A percentile compares a stretch with the other conserved stretches of the same genome.
Conservation (phyloP, 148 eudicot species). For the Bassia scoparia region DNA sequence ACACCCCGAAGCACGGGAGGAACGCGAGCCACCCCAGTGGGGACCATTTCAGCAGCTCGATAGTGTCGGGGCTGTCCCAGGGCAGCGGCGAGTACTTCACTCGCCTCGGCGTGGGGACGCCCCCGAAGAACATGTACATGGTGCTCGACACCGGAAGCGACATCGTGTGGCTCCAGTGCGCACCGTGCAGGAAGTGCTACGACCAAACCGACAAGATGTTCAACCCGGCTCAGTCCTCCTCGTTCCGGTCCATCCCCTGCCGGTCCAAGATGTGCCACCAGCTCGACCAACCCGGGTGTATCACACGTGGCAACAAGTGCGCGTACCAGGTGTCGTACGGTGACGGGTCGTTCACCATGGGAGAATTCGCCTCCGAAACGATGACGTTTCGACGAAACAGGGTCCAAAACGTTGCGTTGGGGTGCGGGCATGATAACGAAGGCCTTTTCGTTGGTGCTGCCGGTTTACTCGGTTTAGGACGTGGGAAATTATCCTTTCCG, state of each 20-base stretch:
- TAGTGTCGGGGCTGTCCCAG: conserved; percentile 69
- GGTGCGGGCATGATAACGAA: conserved; percentile 92
- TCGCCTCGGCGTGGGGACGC: conserved; percentile 82
- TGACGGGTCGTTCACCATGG: conserved; percentile 81
- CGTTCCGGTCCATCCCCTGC: conserved; percentile 57
- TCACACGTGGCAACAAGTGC: conserved; percentile 44
- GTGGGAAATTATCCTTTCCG: conserved; percentile 77
- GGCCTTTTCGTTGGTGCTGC: conserved; percentile 89
- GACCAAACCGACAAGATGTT: conserved; percentile 75
- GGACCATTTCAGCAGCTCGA: conserved; percentile 66
- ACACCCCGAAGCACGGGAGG: background rate
- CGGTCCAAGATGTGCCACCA: conserved; percentile 53
- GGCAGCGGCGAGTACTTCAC: conserved; percentile 99
- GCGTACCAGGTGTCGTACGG: conserved; percentile 83
- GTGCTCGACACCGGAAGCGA: conserved; percentile 94
- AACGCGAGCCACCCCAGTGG: conserved; percentile 10
- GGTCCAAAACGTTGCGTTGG: conserved; percentile 68
- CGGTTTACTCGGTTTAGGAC: conserved; percentile 78
- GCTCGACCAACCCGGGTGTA: conserved; percentile 75
- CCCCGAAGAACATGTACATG: conserved; percentile 71
- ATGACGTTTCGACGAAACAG: conserved; percentile 57
- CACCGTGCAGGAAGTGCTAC: conserved; percentile 75
- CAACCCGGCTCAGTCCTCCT: conserved; percentile 51
- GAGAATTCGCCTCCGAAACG: conserved; percentile 84
- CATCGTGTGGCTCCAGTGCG: conserved; percentile 89